Evolutionary conservation across 2,329 filamentous ascomycete genomes (phyloP).

Genomic region (Trichothecium roseum): DNA sequence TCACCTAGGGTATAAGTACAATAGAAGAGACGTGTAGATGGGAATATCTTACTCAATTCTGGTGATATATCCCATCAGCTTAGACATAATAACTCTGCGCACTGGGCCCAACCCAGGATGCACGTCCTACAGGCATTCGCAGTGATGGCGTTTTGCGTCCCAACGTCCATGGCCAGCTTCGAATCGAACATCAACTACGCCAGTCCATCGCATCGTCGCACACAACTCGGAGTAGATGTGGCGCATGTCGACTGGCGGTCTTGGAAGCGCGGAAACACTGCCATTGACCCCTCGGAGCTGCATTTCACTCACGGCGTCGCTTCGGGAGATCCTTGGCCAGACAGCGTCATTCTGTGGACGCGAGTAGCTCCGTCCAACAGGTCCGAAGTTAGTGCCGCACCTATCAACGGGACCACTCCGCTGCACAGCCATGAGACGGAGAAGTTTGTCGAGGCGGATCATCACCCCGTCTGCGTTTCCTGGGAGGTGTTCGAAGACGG

Average conservation of each 20-base stretch:
- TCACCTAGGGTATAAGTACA: too few species aligned
- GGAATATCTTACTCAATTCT: too few species aligned
- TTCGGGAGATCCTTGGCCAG: slow-evolving; percentile 39
- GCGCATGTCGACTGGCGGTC: slow-evolving; percentile 48
- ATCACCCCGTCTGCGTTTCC: slow-evolving; percentile 53
- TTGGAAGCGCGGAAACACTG: slow-evolving; percentile 27
- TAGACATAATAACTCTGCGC: too few species aligned
- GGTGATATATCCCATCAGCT: too few species aligned
- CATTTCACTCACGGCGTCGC: slow-evolving; percentile 56
- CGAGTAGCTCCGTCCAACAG: slow-evolving; percentile 32
- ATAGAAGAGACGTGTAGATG: too few species aligned
- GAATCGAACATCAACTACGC: too few species aligned
- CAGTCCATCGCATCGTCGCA: slow-evolving; percentile 55
- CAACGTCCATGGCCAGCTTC: too few species aligned
- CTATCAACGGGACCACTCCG: slow-evolving; percentile 29
- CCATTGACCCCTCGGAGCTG: slow-evolving; percentile 33
- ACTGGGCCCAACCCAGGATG: too few species aligned
- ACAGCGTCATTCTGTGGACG: slow-evolving; percentile 47
- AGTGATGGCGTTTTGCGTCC: too few species aligned
- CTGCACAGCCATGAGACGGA: slow-evolving; percentile 38
- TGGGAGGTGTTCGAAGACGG: slow-evolving; percentile 47
- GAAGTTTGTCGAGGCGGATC: slow-evolving; percentile 29
- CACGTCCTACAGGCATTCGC: too few species aligned
- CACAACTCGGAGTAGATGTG: slow-evolving; percentile 53
- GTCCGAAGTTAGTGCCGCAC: slow-evolving; percentile 34